phyloP scores from a whole-genome alignment of 768 basidiomycete species.

The Pilatotrama ljubarskyi region DNA sequence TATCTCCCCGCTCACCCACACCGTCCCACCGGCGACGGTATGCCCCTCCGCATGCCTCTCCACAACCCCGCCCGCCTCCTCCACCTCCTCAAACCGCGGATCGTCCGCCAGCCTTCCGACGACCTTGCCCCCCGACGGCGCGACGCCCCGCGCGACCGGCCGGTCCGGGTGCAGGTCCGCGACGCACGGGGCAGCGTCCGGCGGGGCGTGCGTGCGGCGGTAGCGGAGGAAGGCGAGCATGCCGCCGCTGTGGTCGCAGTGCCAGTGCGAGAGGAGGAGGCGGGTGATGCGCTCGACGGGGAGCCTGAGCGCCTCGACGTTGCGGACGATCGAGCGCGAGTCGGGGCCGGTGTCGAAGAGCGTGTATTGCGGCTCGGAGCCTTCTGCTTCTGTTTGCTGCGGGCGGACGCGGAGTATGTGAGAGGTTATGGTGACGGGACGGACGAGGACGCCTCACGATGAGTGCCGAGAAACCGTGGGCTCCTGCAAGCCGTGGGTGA shows the following conservation, averaged over 20 bases:
- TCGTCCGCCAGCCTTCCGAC: constrained; percentile 64
- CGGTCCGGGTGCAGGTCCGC: constrained; percentile 80
- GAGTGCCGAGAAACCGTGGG: constrained; percentile 82
- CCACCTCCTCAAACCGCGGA: constrained; percentile 70
- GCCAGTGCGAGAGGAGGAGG: constrained; percentile 80
- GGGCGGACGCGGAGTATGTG: not conserved
- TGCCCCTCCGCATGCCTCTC: constrained; percentile 64
- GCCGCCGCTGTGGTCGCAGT: constrained; percentile 46
- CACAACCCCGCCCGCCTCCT: constrained; percentile 51
- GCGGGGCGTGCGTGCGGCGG: constrained; percentile 31
- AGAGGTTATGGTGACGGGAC: not conserved
- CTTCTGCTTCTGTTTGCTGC: constrained; percentile 61
- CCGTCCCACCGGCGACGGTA: constrained; percentile 56
- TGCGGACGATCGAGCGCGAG: constrained; percentile 70
- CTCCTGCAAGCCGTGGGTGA: constrained; percentile 48
- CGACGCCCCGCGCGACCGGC: constrained; percentile 73
- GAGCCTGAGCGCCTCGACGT: constrained; percentile 59
- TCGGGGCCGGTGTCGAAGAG: constrained; percentile 89
- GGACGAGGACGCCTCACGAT: constrained; percentile 49
- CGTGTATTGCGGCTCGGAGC: constrained; percentile 47
- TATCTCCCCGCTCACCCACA: constrained; percentile 84
- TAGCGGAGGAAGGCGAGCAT: constrained; percentile 62
- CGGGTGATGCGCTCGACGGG: constrained; percentile 56
- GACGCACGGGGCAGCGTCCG: constrained; percentile 37
- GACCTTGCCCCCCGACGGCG: constrained; percentile 46